Evolutionary conservation across 495 filamentous ascomycete species (phyloP), one percentile per base, ranked within the genome.

Genomic region (Neohortaea acidophila): DNA sequence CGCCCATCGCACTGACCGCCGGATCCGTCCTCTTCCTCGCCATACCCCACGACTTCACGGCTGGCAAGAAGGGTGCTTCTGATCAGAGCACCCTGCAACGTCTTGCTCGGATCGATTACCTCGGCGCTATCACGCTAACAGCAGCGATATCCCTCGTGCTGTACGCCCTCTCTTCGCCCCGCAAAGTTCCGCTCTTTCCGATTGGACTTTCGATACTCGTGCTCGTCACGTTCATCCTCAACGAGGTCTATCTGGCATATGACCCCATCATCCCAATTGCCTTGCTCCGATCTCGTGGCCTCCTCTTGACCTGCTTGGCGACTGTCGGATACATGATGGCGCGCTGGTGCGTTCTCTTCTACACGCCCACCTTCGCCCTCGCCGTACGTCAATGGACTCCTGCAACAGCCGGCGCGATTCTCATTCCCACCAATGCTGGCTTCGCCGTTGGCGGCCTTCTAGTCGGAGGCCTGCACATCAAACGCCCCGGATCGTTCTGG

Each of bases 321-420:
- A 78, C 79, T 26, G 62, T 80, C 0, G 68, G 71, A 20, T 68
- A 80, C 49, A 84, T 84, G 79, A 72, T 78, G 56, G 65, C 77
- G 4, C 74, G 81, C 27, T 85, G 79, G 79, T 60, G 64, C 3
- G 66, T 85, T n/a, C 60, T 87, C 5, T 84, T 83, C 57, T 85
- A 78, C 60, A 66, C 73, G 0, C 81, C 81, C 0, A 70, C 78
- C 21, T 84, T 81, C 47, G 72, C 77, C 4, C 70, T 85, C 38
- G 74, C 78, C 2, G 73, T 85, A 0, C 69, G 70, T 3, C 67
- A 66, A 34, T 77, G 77, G 64, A 55, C 61, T 8, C 73, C 78
- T 2, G 76, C 76, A 3, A 57, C 65, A 0, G 77, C 79, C 1
- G 81, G 81, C 0, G 62, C 74, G 13, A 77, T 84, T 22, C 60